Percentiles rank a stretch among this genome's conserved stretches.
phyloP scores from a whole-genome alignment of 331 rosid species.

The Pyrus hybrid region DNA sequence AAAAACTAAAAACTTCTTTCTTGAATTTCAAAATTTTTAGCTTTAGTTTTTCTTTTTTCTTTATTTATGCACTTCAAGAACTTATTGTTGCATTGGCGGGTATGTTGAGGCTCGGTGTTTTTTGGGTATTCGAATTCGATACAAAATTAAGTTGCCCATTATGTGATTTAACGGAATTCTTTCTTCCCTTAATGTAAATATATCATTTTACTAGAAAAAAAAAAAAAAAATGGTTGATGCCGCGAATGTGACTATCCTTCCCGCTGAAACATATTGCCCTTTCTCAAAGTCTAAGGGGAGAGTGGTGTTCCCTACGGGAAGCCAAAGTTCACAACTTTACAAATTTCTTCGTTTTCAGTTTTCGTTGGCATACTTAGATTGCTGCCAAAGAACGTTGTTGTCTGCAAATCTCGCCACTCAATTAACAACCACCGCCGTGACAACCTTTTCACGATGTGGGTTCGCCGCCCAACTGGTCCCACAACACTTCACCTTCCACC shows the following conservation, averaged over 20 bases:
- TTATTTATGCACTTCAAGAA: no score
- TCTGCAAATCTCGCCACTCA: neutral
- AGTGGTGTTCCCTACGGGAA: neutral
- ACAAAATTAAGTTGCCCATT: no score
- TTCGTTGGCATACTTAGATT: conserved; percentile 11
- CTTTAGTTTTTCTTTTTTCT: no score
- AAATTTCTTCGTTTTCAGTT: neutral
- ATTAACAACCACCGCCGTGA: neutral
- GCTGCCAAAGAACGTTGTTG: neutral
- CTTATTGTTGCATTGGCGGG: no score
- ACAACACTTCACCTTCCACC: conserved; percentile 1
- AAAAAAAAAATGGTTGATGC: no score
- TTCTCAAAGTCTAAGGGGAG: neutral
- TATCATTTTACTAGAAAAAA: no score
- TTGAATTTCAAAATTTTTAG: no score
- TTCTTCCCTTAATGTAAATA: rapidly evolving
- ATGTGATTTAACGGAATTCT: rapidly evolving
- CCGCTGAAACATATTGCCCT: neutral
- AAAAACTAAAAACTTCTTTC: no score
- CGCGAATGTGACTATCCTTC: neutral
- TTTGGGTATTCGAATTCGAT: no score
- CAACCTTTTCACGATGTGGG: neutral
- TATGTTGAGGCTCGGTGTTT: no score
- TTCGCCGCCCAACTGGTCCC: conserved; percentile 11
- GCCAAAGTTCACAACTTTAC: neutral